Evolutionary conservation across 2,329 filamentous ascomycete species (phyloP).

Genomic region (Xylariales sp.): DNA sequence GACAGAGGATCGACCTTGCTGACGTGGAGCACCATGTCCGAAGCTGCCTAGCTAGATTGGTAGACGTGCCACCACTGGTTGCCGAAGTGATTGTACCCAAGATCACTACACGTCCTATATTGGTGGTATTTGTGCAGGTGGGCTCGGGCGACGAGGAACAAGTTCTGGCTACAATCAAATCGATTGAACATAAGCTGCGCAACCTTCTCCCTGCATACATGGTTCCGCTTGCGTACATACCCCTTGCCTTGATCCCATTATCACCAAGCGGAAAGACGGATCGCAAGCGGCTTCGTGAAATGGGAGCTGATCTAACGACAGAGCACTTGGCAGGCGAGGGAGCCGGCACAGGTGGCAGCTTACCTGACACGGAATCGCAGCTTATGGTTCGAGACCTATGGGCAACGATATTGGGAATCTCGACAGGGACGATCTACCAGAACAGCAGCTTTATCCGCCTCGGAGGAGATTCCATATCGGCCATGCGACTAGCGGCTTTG

Average conservation of each 20-base stretch:
- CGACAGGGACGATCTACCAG: conserved; percentile 10
- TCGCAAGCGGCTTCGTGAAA: background rate
- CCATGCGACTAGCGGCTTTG: conserved; percentile 18
- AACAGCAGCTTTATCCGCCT: conserved; percentile 12
- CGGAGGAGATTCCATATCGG: conserved; percentile 13
- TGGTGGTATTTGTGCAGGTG: background rate
- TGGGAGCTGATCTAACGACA: conserved; percentile 10
- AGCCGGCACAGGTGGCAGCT: background rate
- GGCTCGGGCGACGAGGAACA: background rate
- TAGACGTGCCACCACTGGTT: background rate
- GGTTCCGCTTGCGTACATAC: background rate
- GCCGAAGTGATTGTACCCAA: background rate
- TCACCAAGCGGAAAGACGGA: conserved; percentile 2
- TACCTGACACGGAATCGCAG: background rate
- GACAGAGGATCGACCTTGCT: conserved; percentile 4
- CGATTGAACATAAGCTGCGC: background rate
- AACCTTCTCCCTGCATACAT: background rate
- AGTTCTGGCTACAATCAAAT: background rate
- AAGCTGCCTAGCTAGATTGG: background rate
- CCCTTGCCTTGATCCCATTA: background rate
- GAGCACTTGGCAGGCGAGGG: background rate
- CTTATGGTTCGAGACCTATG: conserved; percentile 17
- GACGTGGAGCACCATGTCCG: conserved; percentile 4
- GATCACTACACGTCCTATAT: background rate
- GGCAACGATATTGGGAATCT: conserved; percentile 22